Evolutionary conservation across 1,139 yeast genomes (phyloP).

Genomic region (Neolecta irregularis): DNA sequence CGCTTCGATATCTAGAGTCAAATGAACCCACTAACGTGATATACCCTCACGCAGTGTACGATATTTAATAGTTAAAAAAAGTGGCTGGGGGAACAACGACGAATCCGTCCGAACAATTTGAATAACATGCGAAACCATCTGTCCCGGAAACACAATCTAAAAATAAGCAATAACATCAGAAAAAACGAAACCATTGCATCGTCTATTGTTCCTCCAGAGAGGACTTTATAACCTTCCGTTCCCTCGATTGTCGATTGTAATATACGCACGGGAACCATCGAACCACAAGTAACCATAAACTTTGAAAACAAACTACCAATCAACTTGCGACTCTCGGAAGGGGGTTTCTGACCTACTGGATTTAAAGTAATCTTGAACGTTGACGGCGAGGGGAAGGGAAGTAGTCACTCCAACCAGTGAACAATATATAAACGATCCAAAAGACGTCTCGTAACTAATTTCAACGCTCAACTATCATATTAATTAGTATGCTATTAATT

Average conservation of each 20-base stretch:
- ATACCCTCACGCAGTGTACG: constrained; percentile 2
- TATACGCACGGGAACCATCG: constrained; percentile 1
- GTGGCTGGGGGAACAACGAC: not conserved
- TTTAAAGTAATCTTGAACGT: constrained; percentile 63
- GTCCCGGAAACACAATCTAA: constrained; percentile 1
- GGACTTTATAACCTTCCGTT: not conserved
- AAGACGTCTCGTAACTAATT: no score
- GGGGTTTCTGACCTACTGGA: constrained; percentile 22
- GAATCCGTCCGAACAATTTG: not conserved
- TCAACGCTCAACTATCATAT: no score
- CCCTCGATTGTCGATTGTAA: not conserved
- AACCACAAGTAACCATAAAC: constrained; percentile 1
- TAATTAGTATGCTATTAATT: no score
- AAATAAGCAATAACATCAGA: not conserved
- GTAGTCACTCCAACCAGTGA: not conserved
- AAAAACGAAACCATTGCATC: not conserved
- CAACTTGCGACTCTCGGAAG: no score
- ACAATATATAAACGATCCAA: not conserved
- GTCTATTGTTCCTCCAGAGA: not conserved
- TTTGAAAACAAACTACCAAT: not conserved
- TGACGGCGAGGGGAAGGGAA: constrained; percentile 42
- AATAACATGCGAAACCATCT: not conserved
- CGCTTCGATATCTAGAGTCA: not conserved
- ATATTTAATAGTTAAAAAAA: constrained; percentile 2
- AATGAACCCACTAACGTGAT: no score